Conservation (phyloP, 805 yeast genomes). For the Sporopachydermia quercuum region DNA sequence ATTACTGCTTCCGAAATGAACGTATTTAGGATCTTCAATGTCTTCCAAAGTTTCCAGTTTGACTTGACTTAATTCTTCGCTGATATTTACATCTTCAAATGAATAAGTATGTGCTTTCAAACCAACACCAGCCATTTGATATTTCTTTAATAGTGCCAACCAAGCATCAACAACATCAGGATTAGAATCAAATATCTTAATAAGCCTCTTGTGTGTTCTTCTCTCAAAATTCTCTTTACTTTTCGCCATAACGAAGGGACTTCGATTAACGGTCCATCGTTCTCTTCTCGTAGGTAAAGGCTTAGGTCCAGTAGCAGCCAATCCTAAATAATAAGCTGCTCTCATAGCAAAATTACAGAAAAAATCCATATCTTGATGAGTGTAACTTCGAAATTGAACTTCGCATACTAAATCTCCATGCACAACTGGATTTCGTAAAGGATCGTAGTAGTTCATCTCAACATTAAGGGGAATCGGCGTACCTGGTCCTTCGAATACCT, state of each 20-base stretch:
- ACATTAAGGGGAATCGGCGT: conserved; percentile 76
- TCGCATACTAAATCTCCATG: conserved; percentile 73
- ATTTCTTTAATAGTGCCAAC: conserved; percentile 63
- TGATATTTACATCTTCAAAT: conserved; percentile 32
- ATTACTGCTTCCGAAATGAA: conserved; percentile 11
- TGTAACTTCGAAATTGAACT: conserved; percentile 50
- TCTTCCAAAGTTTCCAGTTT: conserved; percentile 12
- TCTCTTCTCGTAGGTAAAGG: conserved; percentile 59
- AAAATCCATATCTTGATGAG: conserved; percentile 53
- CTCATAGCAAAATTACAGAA: conserved; percentile 77
- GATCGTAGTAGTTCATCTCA: conserved; percentile 68
- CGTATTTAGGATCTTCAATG: conserved; percentile 9
- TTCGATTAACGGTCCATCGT: conserved; percentile 84
- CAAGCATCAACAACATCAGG: conserved; percentile 74
- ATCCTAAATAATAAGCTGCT: conserved; percentile 79
- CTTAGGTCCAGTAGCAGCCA: conserved; percentile 67
- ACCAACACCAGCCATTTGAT: conserved; percentile 71
- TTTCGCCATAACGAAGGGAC: conserved; percentile 91
- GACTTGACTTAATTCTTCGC: conserved; percentile 23
- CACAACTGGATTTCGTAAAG: conserved; percentile 49
- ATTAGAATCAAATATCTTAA: conserved; percentile 72
- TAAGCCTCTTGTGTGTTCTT: conserved; percentile 59
- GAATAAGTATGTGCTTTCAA: conserved; percentile 57
- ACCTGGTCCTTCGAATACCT: conserved; percentile 19
- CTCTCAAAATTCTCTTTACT: conserved; percentile 90